Evolutionary conservation across 805 yeast species (phyloP), one percentile per base, ranked within the genome.

Genomic region (Tetrapisispora fleetii): DNA sequence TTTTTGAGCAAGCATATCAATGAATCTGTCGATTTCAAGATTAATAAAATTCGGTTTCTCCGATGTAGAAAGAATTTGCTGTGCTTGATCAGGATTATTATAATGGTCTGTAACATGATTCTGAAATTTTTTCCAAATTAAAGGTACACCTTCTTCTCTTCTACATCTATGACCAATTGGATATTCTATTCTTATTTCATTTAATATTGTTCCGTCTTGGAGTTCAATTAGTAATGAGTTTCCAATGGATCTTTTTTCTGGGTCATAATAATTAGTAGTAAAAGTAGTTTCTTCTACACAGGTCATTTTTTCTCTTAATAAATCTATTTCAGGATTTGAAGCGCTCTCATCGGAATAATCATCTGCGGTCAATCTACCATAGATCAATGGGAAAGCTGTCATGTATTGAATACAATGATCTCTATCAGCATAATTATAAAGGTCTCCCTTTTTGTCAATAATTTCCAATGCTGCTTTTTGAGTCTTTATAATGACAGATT

Each of bases 321-420:
- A 68, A 57, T 78, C 82, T 50, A 79, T 70, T 19, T 72, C 74
- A 16, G 80, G 78, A 50, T 77, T 72, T 2, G 70, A 49, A 22
- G 83, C 83, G 46, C 74, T 60, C 3, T 54, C 54, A 59, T 78
- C 82, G 39, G 73, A 61, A 63, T 78, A 78, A 60, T 78, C 81
- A 55, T 75, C 78, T 6, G 83, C 83, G 32, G 79, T 76, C 48
- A 78, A 63, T 48, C 77, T 69, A 40, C 83, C 83, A 55, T 69
- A 65, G 51, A 79, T 69, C 50, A 78, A 63, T 33, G 83, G 81
- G 33, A 78, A 58, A 18, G 83, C 83, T 43, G 73, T 72, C 83
- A 78, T 78, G 63, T 78, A 78, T 59, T 78, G 83, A 52, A 78
- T 78, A 63, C 83, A 78, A 60, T 78, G 83, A 55, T 78, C 83